Percentiles rank a stretch among this genome's conserved stretches.
These are phyloP conservation scores for Grosmannia penicillata DNA, from an alignment of 2,329 filamentous ascomycete genomes.

Conservation along the genomic window DNA sequence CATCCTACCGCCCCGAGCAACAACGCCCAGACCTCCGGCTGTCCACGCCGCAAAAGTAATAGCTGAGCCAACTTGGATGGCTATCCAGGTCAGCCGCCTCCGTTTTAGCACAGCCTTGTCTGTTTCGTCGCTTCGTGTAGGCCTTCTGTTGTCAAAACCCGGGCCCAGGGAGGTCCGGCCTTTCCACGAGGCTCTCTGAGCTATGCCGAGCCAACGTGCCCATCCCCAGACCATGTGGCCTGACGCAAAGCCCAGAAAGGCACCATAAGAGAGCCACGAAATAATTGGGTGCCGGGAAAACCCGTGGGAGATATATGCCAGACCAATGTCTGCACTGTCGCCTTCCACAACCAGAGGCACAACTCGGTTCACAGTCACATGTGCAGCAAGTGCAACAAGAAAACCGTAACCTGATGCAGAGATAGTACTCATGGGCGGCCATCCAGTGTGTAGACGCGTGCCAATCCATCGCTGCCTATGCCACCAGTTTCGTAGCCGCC, in stretches of 20 bases:
- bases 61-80: slow-evolving; percentile 50
- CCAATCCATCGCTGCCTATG: slow-evolving; percentile 12
- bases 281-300: slow-evolving; percentile 57
- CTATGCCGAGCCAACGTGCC: slow-evolving; percentile 63
- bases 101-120: slow-evolving; percentile 31
- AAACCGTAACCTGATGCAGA: slow-evolving; percentile 60
- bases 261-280: slow-evolving; percentile 54
- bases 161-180: slow-evolving; percentile 18
- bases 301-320: slow-evolving; percentile 74
- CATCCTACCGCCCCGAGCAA: slow-evolving; percentile 55
- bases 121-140: slow-evolving; percentile 22
- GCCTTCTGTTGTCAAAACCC: slow-evolving; percentile 1
- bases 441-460: slow-evolving; percentile 22
- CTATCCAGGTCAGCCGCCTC: slow-evolving; percentile 49
- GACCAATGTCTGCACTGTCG: slow-evolving; percentile 70
- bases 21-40: slow-evolving; percentile 62
- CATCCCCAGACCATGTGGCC: slow-evolving; percentile 76
- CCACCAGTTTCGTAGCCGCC: slow-evolving; percentile 5
- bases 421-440: slow-evolving; percentile 59
- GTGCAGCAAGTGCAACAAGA: slow-evolving; percentile 48
- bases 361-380: slow-evolving; percentile 61
- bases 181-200: slow-evolving; percentile 39
- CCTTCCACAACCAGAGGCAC: slow-evolving; percentile 66
- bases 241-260: slow-evolving; percentile 51
- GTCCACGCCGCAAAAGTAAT: slow-evolving; percentile 58